These are phyloP conservation scores for Thalassiosira pacifica DNA, from an alignment of 352 stramenopile species.

Conservation along the genomic window DNA sequence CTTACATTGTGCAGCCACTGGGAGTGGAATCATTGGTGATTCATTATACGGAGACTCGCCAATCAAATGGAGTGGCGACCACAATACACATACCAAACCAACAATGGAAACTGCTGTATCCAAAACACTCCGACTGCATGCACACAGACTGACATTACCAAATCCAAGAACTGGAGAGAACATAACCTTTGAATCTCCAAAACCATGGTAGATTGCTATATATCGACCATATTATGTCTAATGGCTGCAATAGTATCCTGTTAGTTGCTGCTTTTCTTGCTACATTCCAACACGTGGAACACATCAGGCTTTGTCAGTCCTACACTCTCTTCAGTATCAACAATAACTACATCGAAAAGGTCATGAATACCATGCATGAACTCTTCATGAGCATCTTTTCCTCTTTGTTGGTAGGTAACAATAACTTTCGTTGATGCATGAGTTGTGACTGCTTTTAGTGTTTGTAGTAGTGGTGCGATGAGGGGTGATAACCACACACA, in stretches of 20 bases:
- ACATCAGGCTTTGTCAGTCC: conserved; percentile 61
- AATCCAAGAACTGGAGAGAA: conserved; percentile 58
- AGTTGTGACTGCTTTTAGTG: conserved; percentile 46
- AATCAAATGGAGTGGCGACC: conserved; percentile 42
- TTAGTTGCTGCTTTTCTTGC: conserved; percentile 16
- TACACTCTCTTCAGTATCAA: conserved; percentile 54
- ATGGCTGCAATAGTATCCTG: too few relatives aligned
- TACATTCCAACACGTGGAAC: conserved; percentile 62
- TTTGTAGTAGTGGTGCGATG: conserved; percentile 67
- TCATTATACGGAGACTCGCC: conserved; percentile 71
- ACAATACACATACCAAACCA: conserved; percentile 7
- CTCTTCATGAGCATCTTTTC: conserved; percentile 60
- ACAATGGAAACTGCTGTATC: background rate
- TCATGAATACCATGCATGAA: conserved; percentile 69
- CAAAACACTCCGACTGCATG: conserved; percentile 65
- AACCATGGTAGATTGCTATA: conserved; percentile 51
- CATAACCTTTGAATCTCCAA: conserved; percentile 57
- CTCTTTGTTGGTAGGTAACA: conserved; percentile 77
- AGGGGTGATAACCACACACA: conserved; percentile 75
- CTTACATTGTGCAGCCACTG: conserved; percentile 69
- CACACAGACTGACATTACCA: conserved; percentile 63
- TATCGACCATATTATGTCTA: too few relatives aligned
- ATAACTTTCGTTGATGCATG: conserved; percentile 54
- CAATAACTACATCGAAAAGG: conserved; percentile 56
- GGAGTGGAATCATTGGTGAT: conserved; percentile 73